Percentiles rank a stretch among this genome's conserved stretches.
Conservation (phyloP, 164 flowering plant genomes). For the Paratinospora sagittata region DNA sequence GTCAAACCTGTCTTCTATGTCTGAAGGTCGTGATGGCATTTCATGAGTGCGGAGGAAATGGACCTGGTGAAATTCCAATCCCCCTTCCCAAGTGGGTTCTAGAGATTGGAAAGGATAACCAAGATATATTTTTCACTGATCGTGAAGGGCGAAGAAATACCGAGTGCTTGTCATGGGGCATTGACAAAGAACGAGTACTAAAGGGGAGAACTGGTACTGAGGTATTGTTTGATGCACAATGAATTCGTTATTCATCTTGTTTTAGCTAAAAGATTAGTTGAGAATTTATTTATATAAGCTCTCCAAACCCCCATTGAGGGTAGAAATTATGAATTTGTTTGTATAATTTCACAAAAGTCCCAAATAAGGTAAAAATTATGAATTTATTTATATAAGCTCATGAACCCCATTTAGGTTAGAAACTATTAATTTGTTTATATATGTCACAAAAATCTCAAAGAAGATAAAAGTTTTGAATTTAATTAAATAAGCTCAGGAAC, state of each 20-base stretch:
- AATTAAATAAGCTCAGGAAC: too few relatives aligned
- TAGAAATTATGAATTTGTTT: too few relatives aligned
- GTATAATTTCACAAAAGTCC: too few relatives aligned
- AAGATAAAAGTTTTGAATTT: too few relatives aligned
- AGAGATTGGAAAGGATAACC: slow-evolving; percentile 75
- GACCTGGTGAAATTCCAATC: slow-evolving; percentile 41
- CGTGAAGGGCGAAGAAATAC: slow-evolving; percentile 75
- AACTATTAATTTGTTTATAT: too few relatives aligned
- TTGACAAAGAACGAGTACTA: slow-evolving; percentile 76
- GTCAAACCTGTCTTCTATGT: background rate
- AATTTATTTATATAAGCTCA: too few relatives aligned
- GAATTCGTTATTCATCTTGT: background rate
- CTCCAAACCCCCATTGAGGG: too few relatives aligned
- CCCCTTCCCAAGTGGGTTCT: slow-evolving; percentile 83
- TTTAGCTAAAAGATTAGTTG: too few relatives aligned
- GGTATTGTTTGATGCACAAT: slow-evolving; percentile 29
- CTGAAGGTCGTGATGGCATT: slow-evolving; percentile 85
- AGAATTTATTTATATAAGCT: too few relatives aligned
- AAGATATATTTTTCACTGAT: slow-evolving; percentile 81
- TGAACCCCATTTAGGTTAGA: too few relatives aligned
- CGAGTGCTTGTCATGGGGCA: slow-evolving; percentile 81
- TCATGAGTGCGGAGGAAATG: slow-evolving; percentile 70
- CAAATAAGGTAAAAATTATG: too few relatives aligned
- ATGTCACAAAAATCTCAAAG: too few relatives aligned
- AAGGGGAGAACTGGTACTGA: slow-evolving; percentile 83